Evolutionary conservation across 2,329 filamentous ascomycete species (phyloP).

Genomic region (Drechmeria coniospora): DNA sequence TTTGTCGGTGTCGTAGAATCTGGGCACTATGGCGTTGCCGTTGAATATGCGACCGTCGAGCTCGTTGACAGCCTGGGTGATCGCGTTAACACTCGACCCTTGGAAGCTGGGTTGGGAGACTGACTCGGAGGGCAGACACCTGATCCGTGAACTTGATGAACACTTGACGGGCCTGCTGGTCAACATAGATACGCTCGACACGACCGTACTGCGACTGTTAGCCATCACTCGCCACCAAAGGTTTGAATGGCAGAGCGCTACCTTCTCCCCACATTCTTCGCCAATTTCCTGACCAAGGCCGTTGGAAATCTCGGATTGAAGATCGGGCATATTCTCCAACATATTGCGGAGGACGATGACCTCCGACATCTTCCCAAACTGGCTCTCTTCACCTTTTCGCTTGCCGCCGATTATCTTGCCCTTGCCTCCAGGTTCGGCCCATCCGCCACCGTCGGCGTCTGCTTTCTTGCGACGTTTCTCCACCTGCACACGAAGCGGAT

Average conservation of each 20-base stretch:
- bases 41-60: slow-evolving; percentile 80
- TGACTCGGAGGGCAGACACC: slow-evolving; percentile 68
- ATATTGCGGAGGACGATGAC: slow-evolving; percentile 75
- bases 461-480: slow-evolving; percentile 70
- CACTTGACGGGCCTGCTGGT: slow-evolving; percentile 49
- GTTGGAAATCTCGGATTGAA: slow-evolving; percentile 61
- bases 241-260: slow-evolving; percentile 13
- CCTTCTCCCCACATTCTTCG: slow-evolving; percentile 76
- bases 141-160: slow-evolving; percentile 88
- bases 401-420: slow-evolving; percentile 72
- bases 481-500: slow-evolving; percentile 69
- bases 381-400: slow-evolving; percentile 30
- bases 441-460: slow-evolving; percentile 67
- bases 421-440: slow-evolving; percentile 50
- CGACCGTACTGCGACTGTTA: slow-evolving; percentile 50
- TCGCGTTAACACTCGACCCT: not conserved
- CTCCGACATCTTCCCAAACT: slow-evolving; percentile 60
- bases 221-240: not conserved
- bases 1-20: slow-evolving; percentile 67
- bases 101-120: slow-evolving; percentile 16
- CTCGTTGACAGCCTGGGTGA: slow-evolving; percentile 64
- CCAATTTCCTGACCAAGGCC: slow-evolving; percentile 86
- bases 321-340: slow-evolving; percentile 65
- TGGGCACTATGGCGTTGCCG: slow-evolving; percentile 67
- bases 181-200: slow-evolving; percentile 66